Evolutionary conservation across 1,284 basidiomycete genomes (phyloP).

Genomic region (Leccinum solheimii): DNA sequence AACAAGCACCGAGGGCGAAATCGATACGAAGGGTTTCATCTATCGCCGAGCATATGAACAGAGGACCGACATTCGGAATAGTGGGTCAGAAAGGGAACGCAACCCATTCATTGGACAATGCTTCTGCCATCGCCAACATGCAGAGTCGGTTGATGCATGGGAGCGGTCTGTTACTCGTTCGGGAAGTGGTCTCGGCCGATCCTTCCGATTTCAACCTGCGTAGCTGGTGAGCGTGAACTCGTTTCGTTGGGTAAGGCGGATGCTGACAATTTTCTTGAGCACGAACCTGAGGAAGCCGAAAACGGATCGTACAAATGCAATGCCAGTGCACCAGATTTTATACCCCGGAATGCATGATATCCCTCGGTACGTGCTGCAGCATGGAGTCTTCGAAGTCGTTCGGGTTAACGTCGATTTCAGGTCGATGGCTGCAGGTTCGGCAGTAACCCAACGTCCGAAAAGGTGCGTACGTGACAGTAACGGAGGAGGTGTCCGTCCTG

Average conservation of each 20-base stretch:
- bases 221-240: conserved; percentile 7
- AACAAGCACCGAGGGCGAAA: conserved; percentile 3
- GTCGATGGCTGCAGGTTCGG: not conserved
- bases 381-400: not conserved
- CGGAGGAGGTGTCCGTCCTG: not conserved
- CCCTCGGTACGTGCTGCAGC: not conserved
- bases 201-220: conserved; percentile 24
- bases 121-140: conserved; percentile 15
- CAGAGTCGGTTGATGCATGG: conserved; percentile 7
- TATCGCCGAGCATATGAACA: conserved; percentile 2
- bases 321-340: conserved; percentile 5
- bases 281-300: conserved; percentile 1
- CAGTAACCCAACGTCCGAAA: not conserved
- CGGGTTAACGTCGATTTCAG: not conserved
- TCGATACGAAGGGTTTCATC: conserved; percentile 10
- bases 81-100: conserved; percentile 20
- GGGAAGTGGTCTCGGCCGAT: conserved; percentile 19
- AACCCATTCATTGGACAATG: conserved; percentile 18
- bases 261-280: not conserved
- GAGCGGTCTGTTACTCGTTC: conserved; percentile 15
- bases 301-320: not conserved
- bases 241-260: not conserved
- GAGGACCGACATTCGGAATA: conserved; percentile 3
- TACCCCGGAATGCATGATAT: conserved; percentile 4
- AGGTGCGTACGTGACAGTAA: conserved; percentile 19